Evolutionary conservation across 1,284 basidiomycete species (phyloP).

Genomic region (Athelia psychrophila): DNA sequence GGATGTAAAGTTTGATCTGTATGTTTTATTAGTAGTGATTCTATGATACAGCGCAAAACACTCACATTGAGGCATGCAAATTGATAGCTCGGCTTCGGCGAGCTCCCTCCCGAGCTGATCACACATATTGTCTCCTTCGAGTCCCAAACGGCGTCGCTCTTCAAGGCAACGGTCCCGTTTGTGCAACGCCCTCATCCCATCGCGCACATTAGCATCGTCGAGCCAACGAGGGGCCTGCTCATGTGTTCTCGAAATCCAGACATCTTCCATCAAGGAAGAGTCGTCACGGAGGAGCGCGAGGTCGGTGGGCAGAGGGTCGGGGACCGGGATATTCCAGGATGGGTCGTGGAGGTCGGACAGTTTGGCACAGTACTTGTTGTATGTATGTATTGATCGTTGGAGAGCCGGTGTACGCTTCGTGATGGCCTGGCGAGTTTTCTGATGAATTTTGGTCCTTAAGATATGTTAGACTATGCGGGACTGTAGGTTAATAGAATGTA

Average conservation of each 20-base stretch:
- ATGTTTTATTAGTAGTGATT: too few relatives aligned
- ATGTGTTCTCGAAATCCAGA: constrained; percentile 29
- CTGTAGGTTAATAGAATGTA: neutral
- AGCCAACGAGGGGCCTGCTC: constrained; percentile 29
- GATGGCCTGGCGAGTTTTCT: constrained; percentile 30
- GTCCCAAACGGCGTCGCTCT: constrained; percentile 15
- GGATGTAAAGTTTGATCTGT: too few relatives aligned
- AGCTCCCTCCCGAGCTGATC: constrained; percentile 17
- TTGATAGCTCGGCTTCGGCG: constrained; percentile 9
- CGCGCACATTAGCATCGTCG: constrained; percentile 22
- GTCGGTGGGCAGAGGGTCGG: constrained; percentile 23
- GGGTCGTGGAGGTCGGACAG: constrained; percentile 22
- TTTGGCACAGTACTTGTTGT: constrained; percentile 29
- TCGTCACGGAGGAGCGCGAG: constrained; percentile 25
- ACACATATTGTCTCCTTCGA: constrained; percentile 23
- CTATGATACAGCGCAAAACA: too few relatives aligned
- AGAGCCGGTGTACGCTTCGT: constrained; percentile 29
- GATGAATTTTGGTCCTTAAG: constrained; percentile 35
- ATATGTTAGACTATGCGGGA: neutral
- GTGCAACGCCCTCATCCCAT: constrained; percentile 29
- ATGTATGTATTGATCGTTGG: constrained; percentile 25
- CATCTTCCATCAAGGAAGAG: constrained; percentile 31
- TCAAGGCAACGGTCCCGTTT: constrained; percentile 25
- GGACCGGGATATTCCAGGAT: constrained; percentile 28
- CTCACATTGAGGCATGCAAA: neutral